A percentile compares a stretch with the other conserved stretches of the same genome.
Evolutionary conservation across 2,329 filamentous ascomycete species (phyloP).

Genomic region (Plenodomus lindquistii): DNA sequence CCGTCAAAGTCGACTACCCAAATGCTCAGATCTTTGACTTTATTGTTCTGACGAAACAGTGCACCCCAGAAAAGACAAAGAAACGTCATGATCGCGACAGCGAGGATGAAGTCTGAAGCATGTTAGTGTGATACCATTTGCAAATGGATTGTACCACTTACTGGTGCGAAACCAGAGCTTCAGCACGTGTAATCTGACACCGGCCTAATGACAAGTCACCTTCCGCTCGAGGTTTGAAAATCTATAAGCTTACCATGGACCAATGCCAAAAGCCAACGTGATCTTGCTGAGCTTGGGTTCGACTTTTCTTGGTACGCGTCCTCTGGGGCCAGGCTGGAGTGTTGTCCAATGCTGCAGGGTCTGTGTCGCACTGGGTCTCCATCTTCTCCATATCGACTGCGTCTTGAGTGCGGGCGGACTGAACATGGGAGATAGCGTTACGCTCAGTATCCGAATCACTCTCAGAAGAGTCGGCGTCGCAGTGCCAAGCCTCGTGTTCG

Average conservation of each 20-base stretch:
- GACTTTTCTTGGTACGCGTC: slow-evolving; percentile 24
- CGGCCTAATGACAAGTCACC: slow-evolving; percentile 15
- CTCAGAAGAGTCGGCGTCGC: slow-evolving; percentile 15
- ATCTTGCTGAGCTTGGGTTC: slow-evolving; percentile 10
- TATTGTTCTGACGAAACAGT: slow-evolving; percentile 27
- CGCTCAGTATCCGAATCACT: slow-evolving; percentile 12
- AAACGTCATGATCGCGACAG: slow-evolving; percentile 26
- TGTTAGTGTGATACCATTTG: background rate
- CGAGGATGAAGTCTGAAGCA: slow-evolving; percentile 27
- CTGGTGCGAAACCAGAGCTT: slow-evolving; percentile 34
- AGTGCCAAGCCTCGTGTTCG: slow-evolving; percentile 16
- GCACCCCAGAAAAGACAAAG: slow-evolving; percentile 37
- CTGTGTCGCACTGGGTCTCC: slow-evolving; percentile 21
- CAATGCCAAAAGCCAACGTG: slow-evolving; percentile 36
- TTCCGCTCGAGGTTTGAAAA: background rate
- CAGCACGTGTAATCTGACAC: slow-evolving; percentile 34
- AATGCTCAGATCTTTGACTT: slow-evolving; percentile 50
- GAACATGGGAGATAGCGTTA: background rate
- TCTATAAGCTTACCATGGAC: slow-evolving; percentile 22
- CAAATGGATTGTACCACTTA: slow-evolving; percentile 2
- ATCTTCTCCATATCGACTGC: slow-evolving; percentile 23
- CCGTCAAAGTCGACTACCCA: slow-evolving; percentile 68
- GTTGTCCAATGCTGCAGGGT: slow-evolving; percentile 6
- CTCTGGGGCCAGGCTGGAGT: slow-evolving; percentile 14
- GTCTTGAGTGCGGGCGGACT: background rate